Evolutionary conservation across 2,329 filamentous ascomycete genomes (phyloP).

Genomic region (Chrysoporthe puriensis): DNA sequence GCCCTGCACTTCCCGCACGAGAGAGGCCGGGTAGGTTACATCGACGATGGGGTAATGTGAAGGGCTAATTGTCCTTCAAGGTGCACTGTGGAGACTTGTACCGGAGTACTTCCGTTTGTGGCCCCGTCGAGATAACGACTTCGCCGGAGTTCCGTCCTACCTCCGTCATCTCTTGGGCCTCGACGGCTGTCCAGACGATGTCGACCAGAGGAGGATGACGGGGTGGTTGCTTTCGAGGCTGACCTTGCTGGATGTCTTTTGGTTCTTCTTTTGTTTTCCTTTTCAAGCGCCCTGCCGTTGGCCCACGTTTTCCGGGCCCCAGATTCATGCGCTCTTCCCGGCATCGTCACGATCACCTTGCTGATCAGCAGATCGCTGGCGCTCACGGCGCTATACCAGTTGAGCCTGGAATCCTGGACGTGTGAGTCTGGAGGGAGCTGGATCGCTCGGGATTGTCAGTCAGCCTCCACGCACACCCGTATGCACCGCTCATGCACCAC

Average conservation of each 20-base stretch:
- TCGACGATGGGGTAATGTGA: conserved; percentile 8
- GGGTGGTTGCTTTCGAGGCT: neutral
- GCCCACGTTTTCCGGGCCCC: conserved; percentile 7
- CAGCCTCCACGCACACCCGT: conserved; percentile 25
- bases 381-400: conserved; percentile 1
- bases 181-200: no score
- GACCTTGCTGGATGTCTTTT: neutral
- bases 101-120: conserved; percentile 6
- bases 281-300: conserved; percentile 6
- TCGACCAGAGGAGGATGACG: neutral
- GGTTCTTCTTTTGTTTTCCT: neutral
- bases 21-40: conserved; percentile 3
- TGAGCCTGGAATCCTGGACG: conserved; percentile 4
- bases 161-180: neutral
- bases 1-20: neutral
- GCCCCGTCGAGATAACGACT: neutral
- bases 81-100: conserved; percentile 15
- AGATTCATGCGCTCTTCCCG: conserved; percentile 2
- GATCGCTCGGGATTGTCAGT: conserved; percentile 23
- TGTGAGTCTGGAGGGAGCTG: conserved; percentile 13
- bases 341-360: neutral
- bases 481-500: conserved; percentile 26
- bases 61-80: conserved; percentile 9
- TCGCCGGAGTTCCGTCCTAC: neutral
- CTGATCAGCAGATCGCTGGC: conserved; percentile 3